Evolutionary conservation across 805 yeast genomes (phyloP), one percentile per base, ranked within the genome.

Genomic region (Metschnikowia borealis): DNA sequence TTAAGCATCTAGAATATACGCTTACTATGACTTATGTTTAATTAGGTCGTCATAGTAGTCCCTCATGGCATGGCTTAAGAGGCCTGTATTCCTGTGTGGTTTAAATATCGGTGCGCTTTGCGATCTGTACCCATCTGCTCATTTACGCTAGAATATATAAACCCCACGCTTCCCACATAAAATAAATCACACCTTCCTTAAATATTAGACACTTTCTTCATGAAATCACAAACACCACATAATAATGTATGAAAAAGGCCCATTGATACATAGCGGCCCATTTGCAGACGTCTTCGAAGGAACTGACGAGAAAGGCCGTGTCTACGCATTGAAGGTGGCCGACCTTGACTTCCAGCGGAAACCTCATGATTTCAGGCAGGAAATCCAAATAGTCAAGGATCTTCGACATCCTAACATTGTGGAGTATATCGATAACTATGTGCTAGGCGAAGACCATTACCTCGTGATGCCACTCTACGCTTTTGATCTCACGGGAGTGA

Each of bases 281-380:
- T 62, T 64, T 48, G 66, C 73, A 6, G 66, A 64, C 37, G 62
- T 73, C 11, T 71, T 68, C 51, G 51, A 52, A 35, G 70, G 66
- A 7, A 53, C 39, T 18, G 62, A 62, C 36, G 39, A 50, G 8
- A 10, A 38, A 8, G 54, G 52, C 10, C 34, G 17, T 7, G 20
- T 44, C 8, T 57, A 65, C n/a, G 71, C 71, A 3, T 56, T 73
- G 46, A 73, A 73, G 50, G 61, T 67, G 6, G 73, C 72, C 8
- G 77, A 73, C 53, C 57, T 55, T 34, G 78, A 73, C 52, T 57
- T 72, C 23, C 49, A 57, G 34, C 41, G 60, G 21, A 66, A 66
- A 31, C 78, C 78, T 1, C 78, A 73, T 58, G 57, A 67, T 48
- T 58, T 70, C 33, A 48, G 57, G 15, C 58, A 60, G 39, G 78